Percentiles rank a stretch among this genome's conserved stretches.
These are phyloP conservation scores for Alternaria tenuissima DNA, from an alignment of 2,329 filamentous ascomycete species.

Conservation along the genomic window DNA sequence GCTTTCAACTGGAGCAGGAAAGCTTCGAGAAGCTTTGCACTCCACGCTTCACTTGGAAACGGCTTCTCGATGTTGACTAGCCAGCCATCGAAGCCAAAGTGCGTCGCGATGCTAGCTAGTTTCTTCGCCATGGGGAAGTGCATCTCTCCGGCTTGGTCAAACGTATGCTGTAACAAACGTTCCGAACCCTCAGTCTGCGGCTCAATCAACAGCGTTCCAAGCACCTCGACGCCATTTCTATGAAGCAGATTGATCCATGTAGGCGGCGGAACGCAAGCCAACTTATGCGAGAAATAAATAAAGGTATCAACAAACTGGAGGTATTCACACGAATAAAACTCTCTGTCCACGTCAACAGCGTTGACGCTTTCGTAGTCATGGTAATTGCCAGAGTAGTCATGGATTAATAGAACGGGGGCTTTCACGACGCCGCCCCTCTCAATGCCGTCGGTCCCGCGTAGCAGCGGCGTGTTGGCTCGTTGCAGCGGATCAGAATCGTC, in stretches of 20 bases:
- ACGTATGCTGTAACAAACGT: slow-evolving; percentile 33
- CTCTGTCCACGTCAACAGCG: slow-evolving; percentile 35
- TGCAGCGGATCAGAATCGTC: slow-evolving; percentile 47
- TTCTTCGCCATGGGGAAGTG: slow-evolving; percentile 49
- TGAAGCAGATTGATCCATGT: slow-evolving; percentile 58
- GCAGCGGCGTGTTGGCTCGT: slow-evolving; percentile 50
- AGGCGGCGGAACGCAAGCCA: slow-evolving; percentile 56
- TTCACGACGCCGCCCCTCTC: slow-evolving; percentile 12
- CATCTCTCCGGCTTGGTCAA: slow-evolving; percentile 13
- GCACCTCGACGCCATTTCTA: slow-evolving; percentile 54
- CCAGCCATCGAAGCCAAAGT: slow-evolving; percentile 59
- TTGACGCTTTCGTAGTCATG: slow-evolving; percentile 54
- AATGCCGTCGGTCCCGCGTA: slow-evolving; percentile 27
- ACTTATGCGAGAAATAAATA: slow-evolving; percentile 60
- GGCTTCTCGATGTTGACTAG: slow-evolving; percentile 57
- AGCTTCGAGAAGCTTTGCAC: slow-evolving; percentile 36
- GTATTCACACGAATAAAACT: slow-evolving; percentile 54
- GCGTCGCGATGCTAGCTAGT: slow-evolving; percentile 50
- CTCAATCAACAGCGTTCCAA: slow-evolving; percentile 57
- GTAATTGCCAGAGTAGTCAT: slow-evolving; percentile 55
- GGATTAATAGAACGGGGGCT: slow-evolving; percentile 46
- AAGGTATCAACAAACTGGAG: slow-evolving; percentile 56
- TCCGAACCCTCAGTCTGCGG: slow-evolving; percentile 48
- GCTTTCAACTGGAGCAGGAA: slow-evolving; percentile 52
- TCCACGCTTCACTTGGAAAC: slow-evolving; percentile 48